phyloP scores from a whole-genome alignment of 2,329 filamentous ascomycete species.

The Phoma sp. region DNA sequence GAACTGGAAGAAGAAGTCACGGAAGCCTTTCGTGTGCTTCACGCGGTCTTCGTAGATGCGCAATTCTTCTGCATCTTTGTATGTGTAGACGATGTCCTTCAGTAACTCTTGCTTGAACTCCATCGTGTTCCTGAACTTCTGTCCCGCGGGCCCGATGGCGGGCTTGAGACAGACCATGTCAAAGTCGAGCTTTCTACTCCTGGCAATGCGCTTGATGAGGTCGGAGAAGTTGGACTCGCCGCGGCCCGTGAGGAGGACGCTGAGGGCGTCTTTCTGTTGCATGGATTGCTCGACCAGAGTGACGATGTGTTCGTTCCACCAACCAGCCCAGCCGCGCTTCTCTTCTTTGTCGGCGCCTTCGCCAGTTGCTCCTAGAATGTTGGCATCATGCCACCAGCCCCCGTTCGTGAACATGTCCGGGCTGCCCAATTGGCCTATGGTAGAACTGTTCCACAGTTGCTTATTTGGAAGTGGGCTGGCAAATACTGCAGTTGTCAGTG shows the following conservation, averaged over 20 bases:
- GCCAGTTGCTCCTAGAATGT: constrained; percentile 85
- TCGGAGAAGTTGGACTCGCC: constrained; percentile 78
- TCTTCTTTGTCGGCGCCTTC: constrained; percentile 84
- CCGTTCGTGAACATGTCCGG: constrained; percentile 80
- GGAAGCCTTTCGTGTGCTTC: constrained; percentile 78
- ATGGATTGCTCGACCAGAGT: constrained; percentile 81
- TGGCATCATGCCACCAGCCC: constrained; percentile 96
- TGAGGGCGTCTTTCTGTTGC: constrained; percentile 82
- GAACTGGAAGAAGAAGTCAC: constrained; percentile 80
- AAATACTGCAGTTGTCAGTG: constrained; percentile 68
- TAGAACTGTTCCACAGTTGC: constrained; percentile 81
- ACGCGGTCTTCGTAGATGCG: constrained; percentile 69
- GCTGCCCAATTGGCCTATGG: constrained; percentile 76
- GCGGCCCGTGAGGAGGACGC: constrained; percentile 86
- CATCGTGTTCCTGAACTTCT: constrained; percentile 84
- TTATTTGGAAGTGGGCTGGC: constrained; percentile 88
- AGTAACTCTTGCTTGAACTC: constrained; percentile 90
- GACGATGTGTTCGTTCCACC: constrained; percentile 93
- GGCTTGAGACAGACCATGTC: constrained; percentile 91
- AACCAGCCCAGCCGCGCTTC: constrained; percentile 82
- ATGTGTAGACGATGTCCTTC: constrained; percentile 81
- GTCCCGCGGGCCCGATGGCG: constrained; percentile 76
- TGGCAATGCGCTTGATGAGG: constrained; percentile 80
- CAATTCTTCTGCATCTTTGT: constrained; percentile 81
- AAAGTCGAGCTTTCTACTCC: constrained; percentile 80